Conservation (phyloP, 345 rosid species). For the Mallotus nudiflorus region DNA sequence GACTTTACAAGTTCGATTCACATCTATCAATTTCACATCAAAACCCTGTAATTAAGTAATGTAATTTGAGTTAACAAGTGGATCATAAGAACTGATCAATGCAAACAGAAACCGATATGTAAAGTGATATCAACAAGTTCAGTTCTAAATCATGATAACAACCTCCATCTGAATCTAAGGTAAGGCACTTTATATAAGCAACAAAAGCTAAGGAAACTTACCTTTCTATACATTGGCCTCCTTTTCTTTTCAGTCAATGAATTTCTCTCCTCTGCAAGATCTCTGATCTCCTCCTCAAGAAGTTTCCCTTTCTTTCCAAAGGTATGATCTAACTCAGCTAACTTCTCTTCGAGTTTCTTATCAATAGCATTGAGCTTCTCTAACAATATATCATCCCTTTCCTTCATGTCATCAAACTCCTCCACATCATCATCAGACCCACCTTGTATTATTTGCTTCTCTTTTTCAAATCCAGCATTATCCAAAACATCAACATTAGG, state of each 20-base stretch:
- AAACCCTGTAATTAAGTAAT: constrained; percentile 65
- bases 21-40: constrained; percentile 79
- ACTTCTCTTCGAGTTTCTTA: constrained; percentile 76
- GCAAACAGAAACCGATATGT: neutral
- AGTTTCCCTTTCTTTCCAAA: constrained; percentile 90
- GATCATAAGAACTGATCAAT: neutral
- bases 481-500: constrained; percentile 34
- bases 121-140: no score
- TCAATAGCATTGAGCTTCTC: constrained; percentile 79
- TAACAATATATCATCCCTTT: constrained; percentile 69
- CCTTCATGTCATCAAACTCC: constrained; percentile 96
- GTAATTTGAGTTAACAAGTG: constrained; percentile 3
- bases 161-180: no score
- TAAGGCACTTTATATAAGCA: no score
- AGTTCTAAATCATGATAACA: no score
- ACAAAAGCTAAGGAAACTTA: constrained; percentile 30
- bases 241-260: constrained; percentile 83
- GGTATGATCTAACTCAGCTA: constrained; percentile 82
- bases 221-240: constrained; percentile 79
- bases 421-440: constrained; percentile 51
- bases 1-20: constrained; percentile 87
- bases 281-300: constrained; percentile 90
- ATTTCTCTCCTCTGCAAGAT: constrained; percentile 93
- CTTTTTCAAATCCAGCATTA: constrained; percentile 41
- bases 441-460: constrained; percentile 30